phyloP scores from a whole-genome alignment of 2,329 filamentous ascomycete species.

The Sporothrix sp. region DNA sequence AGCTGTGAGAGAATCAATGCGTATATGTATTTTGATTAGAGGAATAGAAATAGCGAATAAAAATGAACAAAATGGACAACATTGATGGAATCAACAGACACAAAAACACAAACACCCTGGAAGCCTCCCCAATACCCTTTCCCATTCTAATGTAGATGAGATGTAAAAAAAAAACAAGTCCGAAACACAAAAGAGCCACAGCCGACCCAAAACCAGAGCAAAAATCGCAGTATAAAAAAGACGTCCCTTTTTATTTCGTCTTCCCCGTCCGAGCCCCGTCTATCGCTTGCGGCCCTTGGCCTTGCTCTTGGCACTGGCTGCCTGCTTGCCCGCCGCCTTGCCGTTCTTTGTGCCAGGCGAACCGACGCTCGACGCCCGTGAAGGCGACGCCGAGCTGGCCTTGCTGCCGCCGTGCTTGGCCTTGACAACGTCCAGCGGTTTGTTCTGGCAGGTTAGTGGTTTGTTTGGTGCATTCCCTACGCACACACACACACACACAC shows the following conservation, averaged over 20 bases:
- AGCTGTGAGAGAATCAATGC: no score
- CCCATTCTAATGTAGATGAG: neutral
- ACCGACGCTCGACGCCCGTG: conserved; percentile 77
- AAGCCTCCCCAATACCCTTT: neutral
- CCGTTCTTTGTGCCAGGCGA: conserved; percentile 51
- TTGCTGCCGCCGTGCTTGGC: conserved; percentile 53
- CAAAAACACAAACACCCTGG: conserved; percentile 3
- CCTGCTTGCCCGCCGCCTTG: conserved; percentile 36
- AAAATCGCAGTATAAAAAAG: neutral
- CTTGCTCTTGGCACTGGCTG: conserved; percentile 15
- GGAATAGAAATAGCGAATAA: neutral
- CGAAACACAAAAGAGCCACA: neutral
- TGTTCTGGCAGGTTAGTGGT: conserved; percentile 65
- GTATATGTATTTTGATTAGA: neutral
- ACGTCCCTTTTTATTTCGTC: no score
- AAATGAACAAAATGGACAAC: neutral
- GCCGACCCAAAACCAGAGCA: no score
- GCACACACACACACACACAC: neutral
- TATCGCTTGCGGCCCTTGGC: conserved; percentile 17
- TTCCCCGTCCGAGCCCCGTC: no score
- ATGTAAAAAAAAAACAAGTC: neutral
- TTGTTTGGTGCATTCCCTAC: no score
- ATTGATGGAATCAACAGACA: neutral
- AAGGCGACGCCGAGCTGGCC: conserved; percentile 64
- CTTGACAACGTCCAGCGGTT: conserved; percentile 84